Evolutionary conservation across 768 basidiomycete species (phyloP), one percentile per base, ranked within the genome.

Genomic region (Lentinula sp.): DNA sequence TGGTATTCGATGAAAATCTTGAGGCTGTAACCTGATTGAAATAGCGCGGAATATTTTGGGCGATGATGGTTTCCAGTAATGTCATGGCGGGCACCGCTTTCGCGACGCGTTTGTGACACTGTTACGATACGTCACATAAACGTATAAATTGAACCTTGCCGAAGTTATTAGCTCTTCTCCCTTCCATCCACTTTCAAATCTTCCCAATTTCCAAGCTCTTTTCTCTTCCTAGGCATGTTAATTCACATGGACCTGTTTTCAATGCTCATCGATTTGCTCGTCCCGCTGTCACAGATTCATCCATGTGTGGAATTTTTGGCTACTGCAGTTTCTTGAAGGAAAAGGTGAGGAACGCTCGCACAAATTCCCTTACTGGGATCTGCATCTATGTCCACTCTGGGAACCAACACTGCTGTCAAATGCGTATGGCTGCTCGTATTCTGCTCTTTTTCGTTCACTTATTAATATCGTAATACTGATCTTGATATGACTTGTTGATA

Each of bases 251-350:
- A 45, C 12, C 12, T 5, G 1, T 13, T 5, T 28, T n/a, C 23
- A 4, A 12, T 2, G 9, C 41, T 32, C 15, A 42, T 42, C 18
- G 13, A 23, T 35, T 41, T 15, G 12, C 10, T 56, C 41, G 37
- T 18, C 32, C 20, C 46, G 20, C 6, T 23, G 23, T 42, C 41
- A 33, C 46, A 59, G 58, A 36, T 60, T 23, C 41, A 45, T 46
- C 59, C 64, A 85, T 86, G 85, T 86, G 85, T 70, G 88, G 88
- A 69, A 90, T 90, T 75, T 90, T 91, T 69, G 86, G 78, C 48
- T 91, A 90, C 76, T 87, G 85, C 77, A 88, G 82, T 69, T 91
- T 74, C 77, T 79, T 91, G 66, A 82, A 83, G 69, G 89, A 91
- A 74, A 88, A 87, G 79, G 85, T 85, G 54, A 60, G 81, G 7